Evolutionary conservation across 805 yeast genomes (phyloP), one percentile per base, ranked within the genome.

Genomic region (Pichia nanzhaoensis): DNA sequence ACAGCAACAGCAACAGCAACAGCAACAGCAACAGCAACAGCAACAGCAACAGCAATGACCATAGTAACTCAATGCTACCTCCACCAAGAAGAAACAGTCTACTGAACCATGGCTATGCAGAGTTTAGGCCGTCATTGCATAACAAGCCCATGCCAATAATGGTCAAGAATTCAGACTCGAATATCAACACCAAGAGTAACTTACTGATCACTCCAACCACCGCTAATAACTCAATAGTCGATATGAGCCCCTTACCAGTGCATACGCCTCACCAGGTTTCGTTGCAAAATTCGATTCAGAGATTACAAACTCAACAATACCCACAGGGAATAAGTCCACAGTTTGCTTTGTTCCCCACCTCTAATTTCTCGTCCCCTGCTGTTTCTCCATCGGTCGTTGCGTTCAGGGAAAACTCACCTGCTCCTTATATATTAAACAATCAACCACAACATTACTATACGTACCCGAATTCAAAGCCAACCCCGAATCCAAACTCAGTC

Each of bases 121-220:
- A 58, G 37, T 58, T 61, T 44, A 54, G 65, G 49, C 64, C 65
- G 10, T 52, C 55, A 37, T 37, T 54, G 14, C 46, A 56, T 10
- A 57, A 59, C 47, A 62, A 61, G 43, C 66, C 66, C 17, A 44
- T 60, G 12, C 65, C 66, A 1, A 55, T 62, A 16, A 39, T 56
- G 21, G 57, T 62, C 30, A 55, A 56, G 21, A 52, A 55, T 38
- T 48, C 54, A 14, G 35, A 34, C 22, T 20, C 32, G 30, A 20
- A 18, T n/a, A 32, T 17, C 5, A 30, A 27, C 9, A 4, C 28
- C 6, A 41, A 24, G 5, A 32, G n/a, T 18, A 32, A 21, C 16
- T n/a, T 21, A 28, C 21, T 42, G 17, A 33, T 38, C 7, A 43
- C 47, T 19, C 47, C 47, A 28, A 35, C n/a, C 13, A 27, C 47